Evolutionary conservation across 352 stramenopile species (phyloP), one percentile per base, ranked within the genome.

Genomic region (Blastocystis sp.): DNA sequence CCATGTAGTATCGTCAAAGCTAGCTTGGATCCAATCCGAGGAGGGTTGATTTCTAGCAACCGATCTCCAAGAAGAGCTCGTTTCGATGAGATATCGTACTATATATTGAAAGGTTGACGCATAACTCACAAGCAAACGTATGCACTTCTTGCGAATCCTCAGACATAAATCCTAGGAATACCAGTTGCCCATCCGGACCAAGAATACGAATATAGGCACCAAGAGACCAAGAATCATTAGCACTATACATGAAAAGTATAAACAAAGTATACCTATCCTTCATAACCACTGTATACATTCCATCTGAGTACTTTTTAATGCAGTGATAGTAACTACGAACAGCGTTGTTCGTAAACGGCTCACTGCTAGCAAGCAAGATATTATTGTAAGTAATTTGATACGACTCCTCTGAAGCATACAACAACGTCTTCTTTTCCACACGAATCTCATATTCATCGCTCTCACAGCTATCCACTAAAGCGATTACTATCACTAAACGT

Each of bases 291-390:
- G 73, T 85, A 55, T 85, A 85, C 11, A 59, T 65, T 20, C 73
- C 73, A 1, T 56, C 55, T 20, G 73, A 62, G 16, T 66, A 26
- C 9, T 69, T 85, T 24, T 30, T 50, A 65, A 85, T 34, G 30
- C 73, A 85, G 47, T 85, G 73, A 45, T 85, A 85, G 56, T 68
- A 85, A 20, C 9, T 66, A 69, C 73, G 73, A 45, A 65, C 9
- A 45, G 73, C 73, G 68, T 85, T 85, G 56, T 85, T 85, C 54
- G 47, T 85, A 47, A 85, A 85, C 6, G 73, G n/a, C 34, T 85
- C 73, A 45, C 73, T 85, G 0, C 8, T n/a, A 26, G 47, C 47
- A 59, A 85, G 39, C 11, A 85, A 34, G 34, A 45, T 26, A 65
- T 85, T 68, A 18, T 85, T 85, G 73, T 85, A 45, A 26, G 68